Evolutionary conservation across 225 moss, liverwort and hornwort species (phyloP), one percentile per base, ranked within the genome.

Genomic region (Straminergon stramineum): DNA sequence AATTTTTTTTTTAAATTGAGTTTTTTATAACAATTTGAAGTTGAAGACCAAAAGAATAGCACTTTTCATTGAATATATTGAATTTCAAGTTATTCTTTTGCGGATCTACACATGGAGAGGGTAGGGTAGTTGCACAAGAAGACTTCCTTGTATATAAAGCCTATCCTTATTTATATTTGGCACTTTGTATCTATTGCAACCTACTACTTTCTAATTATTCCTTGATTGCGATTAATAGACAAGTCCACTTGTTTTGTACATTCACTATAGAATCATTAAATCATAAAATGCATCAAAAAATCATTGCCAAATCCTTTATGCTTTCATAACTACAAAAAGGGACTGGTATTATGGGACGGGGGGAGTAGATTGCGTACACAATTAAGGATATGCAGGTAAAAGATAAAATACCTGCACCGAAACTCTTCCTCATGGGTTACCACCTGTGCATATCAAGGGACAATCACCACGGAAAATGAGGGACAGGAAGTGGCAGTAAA

Each of bases 401-500:
- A 43, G 39, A 81, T 60, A 53, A 62, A 85, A 68, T 90, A 93
- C 93, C 92, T 93, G 93, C 87, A 82, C 71, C 85, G 85, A 28
- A 92, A 82, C 35, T 93, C 92, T 69, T 93, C 90, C 63, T 90
- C 89, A 60, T 77, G 91, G 18, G 74, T 66, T 32, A 92, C 92
- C 84, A 92, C 89, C 93, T 93, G 86, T 85, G 88, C 87, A 93
- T 61, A 70, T 69, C 79, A 87, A 85, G 32, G 65, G 65, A 87
- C 87, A 89, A 89, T 60, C 81, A 84, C 52, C 76, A 82, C 64
- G 65, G 39, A 74, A 24, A 70, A 65, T 82, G 35, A 88, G 85
- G 67, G 53, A 73, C 86, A 55, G 52, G 55, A 89, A 85, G 70
- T 62, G 70, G 79, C 52, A 85, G 64, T 35, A 66, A 84, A 84